Base-by-base conservation (phyloP, 257 asterid species). In the Solanum appendiculatum region DNA sequence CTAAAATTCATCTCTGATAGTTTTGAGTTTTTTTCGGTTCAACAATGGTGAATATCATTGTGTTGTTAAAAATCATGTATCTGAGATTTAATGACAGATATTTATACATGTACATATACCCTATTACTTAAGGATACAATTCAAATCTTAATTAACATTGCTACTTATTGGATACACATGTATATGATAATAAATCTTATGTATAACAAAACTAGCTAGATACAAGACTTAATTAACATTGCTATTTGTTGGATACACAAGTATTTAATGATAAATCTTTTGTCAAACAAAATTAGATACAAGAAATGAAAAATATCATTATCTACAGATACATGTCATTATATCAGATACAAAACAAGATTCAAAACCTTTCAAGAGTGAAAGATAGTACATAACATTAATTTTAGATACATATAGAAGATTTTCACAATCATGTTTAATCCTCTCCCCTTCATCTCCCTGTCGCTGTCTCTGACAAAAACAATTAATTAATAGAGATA, bases 141-240 rank as follows among this genome's bases (percentile, higher is more conserved):
- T 56, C 25, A 56, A 0, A 20, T 56, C 64, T 56, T 56, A 56
- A 20, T 56, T 20, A 56, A 56, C 5, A 56, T 56, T 20, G 25
- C 64, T 56, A 56, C 64, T 20, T 56, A 20, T 56, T 56, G 64
- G 5, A 56, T 56, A 56, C 8, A 56, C 25, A 56, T 56, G 25
- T 20, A 20, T 56, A 9, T 56, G 64, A 56, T 56, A 56, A 20
- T 56, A 25, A 56, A 56, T 56, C 64, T 56, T 56, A 2, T 7
- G 20, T 54, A 18, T 54, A 0, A 0, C 0, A 1, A 46, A 44
- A 18, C n/a, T n/a, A 54, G 20, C 3, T 54, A 3, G 25, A 56
- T 20, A 56, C 25, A 56, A 20, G 11, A 20, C n/a, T 56, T 20
- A 54, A 54, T 54, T 20, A 54, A 20, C 64, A 56, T 56, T 20